Percentiles rank a stretch among this genome's conserved stretches.
Conservation (phyloP, 139 green algal genomes). For the Chlamydomonas incerta region DNA sequence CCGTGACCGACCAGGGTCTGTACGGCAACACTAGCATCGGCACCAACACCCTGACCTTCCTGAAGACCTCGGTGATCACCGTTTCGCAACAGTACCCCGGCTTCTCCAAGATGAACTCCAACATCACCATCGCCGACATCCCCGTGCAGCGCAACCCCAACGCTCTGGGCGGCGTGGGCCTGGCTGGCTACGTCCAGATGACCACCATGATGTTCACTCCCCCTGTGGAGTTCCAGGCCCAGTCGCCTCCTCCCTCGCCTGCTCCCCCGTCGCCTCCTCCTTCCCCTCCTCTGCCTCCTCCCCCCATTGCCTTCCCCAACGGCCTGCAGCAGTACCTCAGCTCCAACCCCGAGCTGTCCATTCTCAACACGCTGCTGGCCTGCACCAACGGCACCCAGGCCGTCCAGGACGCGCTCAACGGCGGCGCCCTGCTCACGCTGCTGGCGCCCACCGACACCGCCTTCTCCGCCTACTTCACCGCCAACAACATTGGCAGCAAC, state of each 20-base stretch:
- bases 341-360: slow-evolving; percentile 1
- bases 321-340: neutral
- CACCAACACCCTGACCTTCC: slow-evolving; percentile 20
- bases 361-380: neutral
- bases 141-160: neutral
- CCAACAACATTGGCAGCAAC: neutral
- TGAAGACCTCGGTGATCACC: neutral
- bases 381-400: slow-evolving; percentile 11
- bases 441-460: slow-evolving; percentile 4
- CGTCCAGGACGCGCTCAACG: neutral
- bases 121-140: neutral
- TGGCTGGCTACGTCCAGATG: neutral
- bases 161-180: neutral
- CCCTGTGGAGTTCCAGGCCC: neutral
- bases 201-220: neutral
- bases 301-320: neutral
- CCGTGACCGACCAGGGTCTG: neutral
- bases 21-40: neutral
- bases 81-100: slow-evolving; percentile 2
- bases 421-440: neutral
- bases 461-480: neutral
- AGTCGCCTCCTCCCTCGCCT: neutral
- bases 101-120: neutral
- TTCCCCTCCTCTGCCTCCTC: neutral
- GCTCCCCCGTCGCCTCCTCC: neutral